A percentile compares a stretch with the other conserved stretches of the same genome.
Evolutionary conservation across 75 land plant species (phyloP).

Genomic region (Pinus albicaulis): DNA sequence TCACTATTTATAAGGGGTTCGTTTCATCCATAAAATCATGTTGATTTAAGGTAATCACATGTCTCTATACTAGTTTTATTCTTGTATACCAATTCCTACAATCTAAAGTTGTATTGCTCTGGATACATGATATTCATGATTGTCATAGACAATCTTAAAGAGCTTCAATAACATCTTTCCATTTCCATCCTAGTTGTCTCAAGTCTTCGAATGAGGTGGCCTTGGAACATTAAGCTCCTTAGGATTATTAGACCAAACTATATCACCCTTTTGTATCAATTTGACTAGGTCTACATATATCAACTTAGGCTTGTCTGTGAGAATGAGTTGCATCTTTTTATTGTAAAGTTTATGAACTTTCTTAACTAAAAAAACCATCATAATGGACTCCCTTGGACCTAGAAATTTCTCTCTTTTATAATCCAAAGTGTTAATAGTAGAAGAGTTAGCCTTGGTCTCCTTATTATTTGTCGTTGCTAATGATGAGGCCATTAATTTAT

Average conservation of each 20-base stretch:
- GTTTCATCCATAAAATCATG: conserved; percentile 32
- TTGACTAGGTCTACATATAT: conserved; percentile 79
- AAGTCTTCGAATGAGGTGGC: conserved; percentile 54
- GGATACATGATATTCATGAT: too few species aligned
- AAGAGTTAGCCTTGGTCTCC: too few species aligned
- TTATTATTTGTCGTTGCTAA: too few species aligned
- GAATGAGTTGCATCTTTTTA: conserved; percentile 82
- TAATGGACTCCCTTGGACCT: conserved; percentile 62
- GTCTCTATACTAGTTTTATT: conserved; percentile 32
- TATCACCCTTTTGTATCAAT: conserved; percentile 50
- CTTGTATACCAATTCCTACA: too few species aligned
- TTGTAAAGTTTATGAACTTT: conserved; percentile 57
- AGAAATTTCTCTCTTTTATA: conserved; percentile 68
- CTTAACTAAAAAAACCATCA: conserved; percentile 76
- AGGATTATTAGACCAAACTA: conserved; percentile 76
- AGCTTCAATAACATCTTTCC: conserved; percentile 72
- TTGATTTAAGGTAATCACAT: conserved; percentile 36
- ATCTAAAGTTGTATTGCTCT: too few species aligned
- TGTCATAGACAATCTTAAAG: conserved; percentile 32
- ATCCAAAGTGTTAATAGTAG: too few species aligned
- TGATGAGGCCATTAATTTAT: too few species aligned
- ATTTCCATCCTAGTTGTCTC: conserved; percentile 65
- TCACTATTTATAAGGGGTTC: conserved; percentile 73
- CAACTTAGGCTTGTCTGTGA: conserved; percentile 82
- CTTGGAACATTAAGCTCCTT: conserved; percentile 64